Base-by-base conservation (phyloP, 2,329 filamentous ascomycete species). In the Trichoderma endophyticum region DNA sequence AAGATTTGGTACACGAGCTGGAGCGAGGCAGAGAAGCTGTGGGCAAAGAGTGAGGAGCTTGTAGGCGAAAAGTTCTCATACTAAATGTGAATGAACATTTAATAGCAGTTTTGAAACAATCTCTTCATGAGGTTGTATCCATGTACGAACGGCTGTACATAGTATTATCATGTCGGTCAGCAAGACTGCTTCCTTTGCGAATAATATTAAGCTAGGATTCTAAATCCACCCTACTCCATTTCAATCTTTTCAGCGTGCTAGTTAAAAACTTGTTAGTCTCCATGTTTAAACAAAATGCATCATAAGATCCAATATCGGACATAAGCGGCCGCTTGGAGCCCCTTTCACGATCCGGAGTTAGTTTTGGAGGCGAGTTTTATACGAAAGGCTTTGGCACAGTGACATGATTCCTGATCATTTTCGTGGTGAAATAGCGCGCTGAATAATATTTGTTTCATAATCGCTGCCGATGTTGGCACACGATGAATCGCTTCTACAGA, bases 11-110 rank as follows among this genome's bases (percentile, higher is more conserved):
- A 18, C 14, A 62, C 57, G 4, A 70, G 67, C 14, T 70, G 67
- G 67, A 54, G 56, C 18, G 24, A 70, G 21, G 67, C n/a, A 7
- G 57, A 70, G 39, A 70, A 70, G 57, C 21, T 70, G 0, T 70
- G 67, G 67, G 30, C 57, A 54, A 70, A 62, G 39, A 70, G 67
- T 15, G 67, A 70, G 14, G 57, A 70, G 21, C 43, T 62, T 36
- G 67, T 70, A 0, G 57, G 67, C 3, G 56, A 70, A n/a, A 39
- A 39, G 15, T 70, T 70, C 32, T 28, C n/a, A 1, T 70, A 36
- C 11, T 70, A 57, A 43, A 30, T 34, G 18, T 4, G 12, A 56
- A 7, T 21, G 15, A 12, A 24, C 11, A 14, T 6, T 24, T 24
- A 7, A 6, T 28, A 8, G 6, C 1, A 39, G 11, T 1, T 62